Percentiles rank a stretch among this genome's conserved stretches.
Conservation (phyloP, 2,329 filamentous ascomycete genomes). For the Curvularia verruculosa region DNA sequence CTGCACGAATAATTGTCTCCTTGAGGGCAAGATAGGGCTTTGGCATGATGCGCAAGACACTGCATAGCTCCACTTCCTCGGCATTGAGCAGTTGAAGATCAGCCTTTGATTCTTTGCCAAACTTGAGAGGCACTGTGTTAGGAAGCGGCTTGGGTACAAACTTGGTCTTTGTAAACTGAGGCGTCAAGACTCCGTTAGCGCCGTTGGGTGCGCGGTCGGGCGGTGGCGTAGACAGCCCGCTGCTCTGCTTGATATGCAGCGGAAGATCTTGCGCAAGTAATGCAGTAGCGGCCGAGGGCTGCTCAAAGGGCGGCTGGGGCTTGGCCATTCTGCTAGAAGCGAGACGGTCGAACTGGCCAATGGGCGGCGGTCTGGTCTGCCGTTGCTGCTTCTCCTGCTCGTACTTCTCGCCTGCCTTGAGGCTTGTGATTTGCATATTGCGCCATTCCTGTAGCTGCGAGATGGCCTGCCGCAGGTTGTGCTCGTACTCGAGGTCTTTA, state of each 20-base stretch:
- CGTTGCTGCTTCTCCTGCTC: slow-evolving; percentile 84
- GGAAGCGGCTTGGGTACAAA: slow-evolving; percentile 63
- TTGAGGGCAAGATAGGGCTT: slow-evolving; percentile 97
- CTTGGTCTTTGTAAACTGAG: slow-evolving; percentile 54
- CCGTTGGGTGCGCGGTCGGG: slow-evolving; percentile 56
- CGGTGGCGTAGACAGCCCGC: slow-evolving; percentile 51
- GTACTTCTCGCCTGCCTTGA: slow-evolving; percentile 88
- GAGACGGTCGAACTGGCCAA: slow-evolving; percentile 85
- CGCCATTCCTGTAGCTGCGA: slow-evolving; percentile 93
- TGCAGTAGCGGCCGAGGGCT: slow-evolving; percentile 74
- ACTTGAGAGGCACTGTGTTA: slow-evolving; percentile 67
- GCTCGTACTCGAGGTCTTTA: slow-evolving; percentile 85
- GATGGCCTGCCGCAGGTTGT: slow-evolving; percentile 89
- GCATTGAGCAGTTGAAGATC: slow-evolving; percentile 85
- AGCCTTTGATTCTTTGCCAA: slow-evolving; percentile 76
- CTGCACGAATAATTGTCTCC: slow-evolving; percentile 87
- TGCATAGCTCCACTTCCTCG: slow-evolving; percentile 86
- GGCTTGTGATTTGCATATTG: slow-evolving; percentile 78
- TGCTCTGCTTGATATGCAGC: slow-evolving; percentile 59
- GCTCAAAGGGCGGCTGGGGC: slow-evolving; percentile 67
- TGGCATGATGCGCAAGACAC: slow-evolving; percentile 80
- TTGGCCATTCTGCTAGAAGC: slow-evolving; percentile 73
- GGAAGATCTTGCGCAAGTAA: slow-evolving; percentile 81
- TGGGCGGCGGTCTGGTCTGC: slow-evolving; percentile 67
- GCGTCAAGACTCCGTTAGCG: slow-evolving; percentile 46